Percentiles rank a stretch among this genome's conserved stretches.
Evolutionary conservation across 1,284 basidiomycete genomes (phyloP).

Genomic region (Caloboletus firmus): DNA sequence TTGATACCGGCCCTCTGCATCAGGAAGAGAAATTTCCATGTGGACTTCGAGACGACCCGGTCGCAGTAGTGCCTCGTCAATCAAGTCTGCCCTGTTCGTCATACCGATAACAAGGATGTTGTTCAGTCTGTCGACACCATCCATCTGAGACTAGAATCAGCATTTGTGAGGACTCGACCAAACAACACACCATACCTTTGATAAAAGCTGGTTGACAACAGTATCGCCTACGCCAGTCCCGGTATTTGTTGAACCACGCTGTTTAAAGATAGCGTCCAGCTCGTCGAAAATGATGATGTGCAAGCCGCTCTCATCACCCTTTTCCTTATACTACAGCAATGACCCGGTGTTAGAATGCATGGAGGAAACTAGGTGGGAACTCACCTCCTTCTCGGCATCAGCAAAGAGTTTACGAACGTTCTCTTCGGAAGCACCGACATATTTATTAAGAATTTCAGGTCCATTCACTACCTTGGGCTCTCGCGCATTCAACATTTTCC

Average conservation of each 20-base stretch:
- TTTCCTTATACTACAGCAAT: conserved; percentile 82
- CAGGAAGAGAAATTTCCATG: conserved; percentile 98
- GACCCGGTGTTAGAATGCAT: neutral
- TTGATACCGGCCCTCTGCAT: conserved; percentile 90
- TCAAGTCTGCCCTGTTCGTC: conserved; percentile 99
- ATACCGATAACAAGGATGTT: conserved; percentile 99
- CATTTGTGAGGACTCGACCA: neutral
- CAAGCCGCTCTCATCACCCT: conserved; percentile 96
- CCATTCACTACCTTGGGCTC: conserved; percentile 99
- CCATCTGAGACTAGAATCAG: conserved; percentile 65
- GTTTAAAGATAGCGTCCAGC: conserved; percentile 98
- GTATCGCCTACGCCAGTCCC: conserved; percentile 99
- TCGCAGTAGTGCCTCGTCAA: conserved; percentile 96
- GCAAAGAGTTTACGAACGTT: conserved; percentile 97
- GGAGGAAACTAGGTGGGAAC: conserved; percentile 12
- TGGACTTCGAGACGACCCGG: conserved; percentile 99
- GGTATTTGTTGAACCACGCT: conserved; percentile 85
- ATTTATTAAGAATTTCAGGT: conserved; percentile 97
- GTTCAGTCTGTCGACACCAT: conserved; percentile 98
- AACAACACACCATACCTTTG: conserved; percentile 61
- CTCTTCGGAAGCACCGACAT: conserved; percentile 97
- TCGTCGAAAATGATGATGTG: conserved; percentile 99
- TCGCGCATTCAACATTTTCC: conserved; percentile 97
- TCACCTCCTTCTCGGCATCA: conserved; percentile 95
- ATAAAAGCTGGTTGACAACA: conserved; percentile 97